These are phyloP conservation scores for Iris pallida DNA, from an alignment of 116 monocot species.

Conservation along the genomic window DNA sequence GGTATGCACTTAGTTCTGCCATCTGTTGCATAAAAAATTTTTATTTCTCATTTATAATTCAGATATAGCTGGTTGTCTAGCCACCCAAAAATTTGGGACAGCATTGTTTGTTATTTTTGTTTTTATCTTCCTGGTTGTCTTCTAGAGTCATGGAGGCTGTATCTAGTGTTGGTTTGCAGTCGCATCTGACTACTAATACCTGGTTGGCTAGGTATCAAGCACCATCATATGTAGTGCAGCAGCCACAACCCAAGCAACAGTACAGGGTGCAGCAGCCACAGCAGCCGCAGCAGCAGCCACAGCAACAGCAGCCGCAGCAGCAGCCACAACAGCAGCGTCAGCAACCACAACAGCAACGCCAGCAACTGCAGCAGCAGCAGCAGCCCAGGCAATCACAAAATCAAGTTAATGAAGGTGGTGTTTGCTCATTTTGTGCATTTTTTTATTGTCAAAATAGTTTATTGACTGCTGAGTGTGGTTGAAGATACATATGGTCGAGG, in stretches of 20 bases:
- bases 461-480: constrained; percentile 5
- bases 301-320: constrained; percentile 17
- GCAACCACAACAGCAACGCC: constrained; percentile 6
- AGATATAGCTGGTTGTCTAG: too few species aligned
- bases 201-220: constrained; percentile 32
- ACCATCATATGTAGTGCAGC: constrained; percentile 38
- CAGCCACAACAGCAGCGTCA: constrained; percentile 7
- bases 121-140: background rate
- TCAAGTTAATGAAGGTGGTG: constrained; percentile 39
- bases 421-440: constrained; percentile 6
- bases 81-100: too few species aligned
- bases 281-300: constrained; percentile 18
- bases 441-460: constrained; percentile 1
- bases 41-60: too few species aligned
- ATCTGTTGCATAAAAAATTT: background rate
- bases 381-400: constrained; percentile 32
- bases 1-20: constrained; percentile 30
- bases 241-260: constrained; percentile 43
- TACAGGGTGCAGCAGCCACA: constrained; percentile 19
- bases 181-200: background rate
- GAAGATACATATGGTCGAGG: constrained; percentile 6
- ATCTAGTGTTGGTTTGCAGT: background rate
- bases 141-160: background rate
- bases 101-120: too few species aligned
- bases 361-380: constrained; percentile 24